Percentiles rank a stretch among this genome's conserved stretches.
Evolutionary conservation across 2,329 filamentous ascomycete species (phyloP).

Genomic region (Hymenoscyphus linearis): DNA sequence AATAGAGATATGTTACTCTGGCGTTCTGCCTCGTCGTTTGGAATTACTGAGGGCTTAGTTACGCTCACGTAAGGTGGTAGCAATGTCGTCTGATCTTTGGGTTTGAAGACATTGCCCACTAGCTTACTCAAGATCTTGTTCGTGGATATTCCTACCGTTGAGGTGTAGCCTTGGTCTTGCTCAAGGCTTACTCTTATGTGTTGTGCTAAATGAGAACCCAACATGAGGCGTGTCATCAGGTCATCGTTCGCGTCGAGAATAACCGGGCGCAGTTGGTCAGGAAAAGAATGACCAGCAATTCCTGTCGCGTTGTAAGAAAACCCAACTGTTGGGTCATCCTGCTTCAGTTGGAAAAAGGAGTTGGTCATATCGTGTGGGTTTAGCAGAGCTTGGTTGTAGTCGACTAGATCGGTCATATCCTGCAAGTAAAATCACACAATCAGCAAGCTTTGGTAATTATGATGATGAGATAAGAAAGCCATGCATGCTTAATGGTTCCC

Average conservation of each 20-base stretch:
- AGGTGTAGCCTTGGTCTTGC: conserved; percentile 74
- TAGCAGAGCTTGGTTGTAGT: conserved; percentile 71
- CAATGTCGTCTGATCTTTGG: conserved; percentile 79
- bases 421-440: background rate
- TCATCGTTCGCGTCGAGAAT: conserved; percentile 12
- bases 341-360: conserved; percentile 77
- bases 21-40: conserved; percentile 10
- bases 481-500: background rate
- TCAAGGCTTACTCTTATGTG: conserved; percentile 70
- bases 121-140: conserved; percentile 85
- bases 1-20: conserved; percentile 58
- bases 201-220: conserved; percentile 77
- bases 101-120: conserved; percentile 78
- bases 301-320: conserved; percentile 71
- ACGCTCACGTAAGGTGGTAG: conserved; percentile 52
- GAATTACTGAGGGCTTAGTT: conserved; percentile 24
- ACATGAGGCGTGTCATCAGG: conserved; percentile 49
- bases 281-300: conserved; percentile 52
- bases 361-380: conserved; percentile 57
- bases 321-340: conserved; percentile 68
- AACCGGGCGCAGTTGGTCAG: conserved; percentile 12
- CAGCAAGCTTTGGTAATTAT: background rate
- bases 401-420: conserved; percentile 77
- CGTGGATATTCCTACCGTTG: conserved; percentile 81
- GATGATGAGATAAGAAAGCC: background rate